These are phyloP conservation scores for Nitzschia putrida DNA, from an alignment of 108 stramenopile genomes.

Conservation along the genomic window DNA sequence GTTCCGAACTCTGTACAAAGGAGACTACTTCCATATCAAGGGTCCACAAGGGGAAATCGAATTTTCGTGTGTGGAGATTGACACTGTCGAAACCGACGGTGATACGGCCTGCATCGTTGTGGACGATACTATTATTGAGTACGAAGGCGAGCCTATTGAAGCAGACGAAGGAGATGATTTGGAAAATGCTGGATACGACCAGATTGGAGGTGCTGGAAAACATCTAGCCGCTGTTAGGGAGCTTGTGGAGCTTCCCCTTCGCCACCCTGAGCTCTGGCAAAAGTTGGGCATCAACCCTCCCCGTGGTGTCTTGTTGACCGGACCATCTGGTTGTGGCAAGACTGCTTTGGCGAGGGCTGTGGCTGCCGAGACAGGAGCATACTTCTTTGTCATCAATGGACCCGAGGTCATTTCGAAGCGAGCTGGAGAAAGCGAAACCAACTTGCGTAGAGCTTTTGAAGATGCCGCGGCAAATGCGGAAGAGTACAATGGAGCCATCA, in stretches of 20 bases:
- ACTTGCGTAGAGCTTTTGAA: conserved; percentile 87
- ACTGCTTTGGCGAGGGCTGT: conserved; percentile 95
- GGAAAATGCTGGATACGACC: conserved; percentile 95
- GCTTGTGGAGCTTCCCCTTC: conserved; percentile 94
- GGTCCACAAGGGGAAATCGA: conserved; percentile 78
- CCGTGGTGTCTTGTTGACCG: conserved; percentile 95
- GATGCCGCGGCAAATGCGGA: conserved; percentile 90
- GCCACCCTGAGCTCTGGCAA: conserved; percentile 95
- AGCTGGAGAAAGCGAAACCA: conserved; percentile 92
- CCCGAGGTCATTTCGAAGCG: conserved; percentile 97
- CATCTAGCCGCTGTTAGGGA: conserved; percentile 96
- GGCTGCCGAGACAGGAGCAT: conserved; percentile 95
- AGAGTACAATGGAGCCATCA: conserved; percentile 89
- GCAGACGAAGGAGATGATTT: conserved; percentile 83
- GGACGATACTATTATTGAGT: conserved; percentile 83
- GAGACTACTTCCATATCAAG: conserved; percentile 73
- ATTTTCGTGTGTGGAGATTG: conserved; percentile 85
- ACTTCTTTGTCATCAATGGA: conserved; percentile 96
- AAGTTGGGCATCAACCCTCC: conserved; percentile 93
- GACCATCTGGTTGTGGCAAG: conserved; percentile 97
- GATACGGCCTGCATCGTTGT: conserved; percentile 85
- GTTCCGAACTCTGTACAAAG: conserved; percentile 72
- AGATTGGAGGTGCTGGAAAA: conserved; percentile 95
- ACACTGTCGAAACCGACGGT: conserved; percentile 81
- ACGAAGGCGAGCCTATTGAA: conserved; percentile 78